Evolutionary conservation across 306 rosid species (phyloP), one percentile per base, ranked within the genome.

Genomic region (barrel medic (Medicago truncatula)): DNA sequence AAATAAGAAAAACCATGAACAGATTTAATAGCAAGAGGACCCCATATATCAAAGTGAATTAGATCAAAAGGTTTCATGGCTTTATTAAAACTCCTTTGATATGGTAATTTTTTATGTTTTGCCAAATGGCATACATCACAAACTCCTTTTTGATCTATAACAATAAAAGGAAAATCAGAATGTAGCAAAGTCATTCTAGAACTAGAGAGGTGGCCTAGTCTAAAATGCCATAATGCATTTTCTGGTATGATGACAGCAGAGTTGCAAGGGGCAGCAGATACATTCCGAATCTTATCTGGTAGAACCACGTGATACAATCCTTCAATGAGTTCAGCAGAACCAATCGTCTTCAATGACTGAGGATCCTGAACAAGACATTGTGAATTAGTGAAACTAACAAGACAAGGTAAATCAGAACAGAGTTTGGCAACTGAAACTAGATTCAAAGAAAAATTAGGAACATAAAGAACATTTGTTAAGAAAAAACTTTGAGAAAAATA

Each of bases 331-430:
- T 50, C 9, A 50, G 9, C 9, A n/a, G 7, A 50, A 50, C 56
- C 20, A 50, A 50, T 50, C 20, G 7, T n/a, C 18, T n/a, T 50
- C 20, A 50, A 5, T 15, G 56, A 50, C 8, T 6, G 17, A n/a
- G 6, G 20, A 15, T 50, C 56, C 9, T n/a, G 56, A 50, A 50
- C 8, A 6, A 6, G 7, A 6, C 56, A 15, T 15, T 5, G 9
- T 15, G 56, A 5, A 15, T 50, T 6, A 15, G 56, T 50, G 20
- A 50, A 50, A 5, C 1, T n/a, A 50, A 52, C 11, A n/a, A 13
- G 0, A 4, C 21, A 50, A n/a, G 6, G 18, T 7, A n/a, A 7
- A 50, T 1, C 9, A 0, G 0, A 8, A 6, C 23, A n/a, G 0
- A 52, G 7, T 1, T 6, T 6, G 3, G 21, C 16, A 52, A 52